Conservation (phyloP, 2,329 filamentous ascomycete genomes). For the Pseudogymnoascus sp. region DNA sequence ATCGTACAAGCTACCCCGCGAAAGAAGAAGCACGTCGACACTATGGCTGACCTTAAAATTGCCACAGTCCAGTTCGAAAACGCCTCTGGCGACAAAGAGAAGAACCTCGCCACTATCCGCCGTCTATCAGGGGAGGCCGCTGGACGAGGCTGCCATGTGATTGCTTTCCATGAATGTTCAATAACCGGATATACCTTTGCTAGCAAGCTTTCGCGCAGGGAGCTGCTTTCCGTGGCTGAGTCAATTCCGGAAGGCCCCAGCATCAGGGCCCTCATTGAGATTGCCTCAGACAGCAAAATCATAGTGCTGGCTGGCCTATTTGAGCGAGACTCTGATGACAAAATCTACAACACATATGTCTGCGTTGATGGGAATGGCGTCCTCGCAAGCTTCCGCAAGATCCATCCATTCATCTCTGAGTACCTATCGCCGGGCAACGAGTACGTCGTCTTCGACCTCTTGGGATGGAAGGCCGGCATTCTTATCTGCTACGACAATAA, state of each 20-base stretch:
- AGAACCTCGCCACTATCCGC: background rate
- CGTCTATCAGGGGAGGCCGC: background rate
- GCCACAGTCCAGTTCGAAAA: background rate
- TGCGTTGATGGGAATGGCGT: background rate
- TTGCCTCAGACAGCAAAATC: background rate
- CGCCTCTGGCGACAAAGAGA: background rate
- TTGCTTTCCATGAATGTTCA: conserved; percentile 1
- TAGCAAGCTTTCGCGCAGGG: background rate
- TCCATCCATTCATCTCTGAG: conserved; percentile 14
- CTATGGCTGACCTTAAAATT: background rate
- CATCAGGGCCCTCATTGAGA: background rate
- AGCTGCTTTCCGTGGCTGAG: background rate
- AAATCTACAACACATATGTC: conserved; percentile 5
- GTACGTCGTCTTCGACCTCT: conserved; percentile 13
- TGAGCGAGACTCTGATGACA: background rate
- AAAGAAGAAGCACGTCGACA: conserved; percentile 12
- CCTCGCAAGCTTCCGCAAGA: conserved; percentile 11
- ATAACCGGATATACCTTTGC: conserved; percentile 4
- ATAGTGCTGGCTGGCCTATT: background rate
- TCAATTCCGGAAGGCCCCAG: background rate
- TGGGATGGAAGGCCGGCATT: conserved; percentile 13
- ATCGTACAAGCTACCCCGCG: conserved; percentile 10
- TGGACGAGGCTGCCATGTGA: background rate
- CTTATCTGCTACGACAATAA: conserved; percentile 16
- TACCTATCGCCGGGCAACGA: conserved; percentile 13